Conservation (phyloP, 371 early-diverging fungal genomes). For the Catenaria anguillulae region DNA sequence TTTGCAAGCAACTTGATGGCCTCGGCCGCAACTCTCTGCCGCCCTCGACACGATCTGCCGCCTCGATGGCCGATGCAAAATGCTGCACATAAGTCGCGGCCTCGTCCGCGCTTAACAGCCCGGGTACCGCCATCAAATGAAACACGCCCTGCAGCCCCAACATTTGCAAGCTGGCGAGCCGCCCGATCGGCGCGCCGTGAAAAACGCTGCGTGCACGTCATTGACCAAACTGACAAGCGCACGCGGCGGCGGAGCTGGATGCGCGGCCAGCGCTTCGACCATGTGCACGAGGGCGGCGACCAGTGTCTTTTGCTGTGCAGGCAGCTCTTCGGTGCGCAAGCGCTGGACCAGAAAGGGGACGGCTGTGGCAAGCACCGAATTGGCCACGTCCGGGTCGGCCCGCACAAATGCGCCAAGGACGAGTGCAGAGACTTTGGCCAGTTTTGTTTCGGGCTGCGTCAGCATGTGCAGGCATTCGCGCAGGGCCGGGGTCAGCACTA, state of each 20-base stretch:
- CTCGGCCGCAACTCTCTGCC: too few relatives aligned
- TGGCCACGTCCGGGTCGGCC: constrained; percentile 34
- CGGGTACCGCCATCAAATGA: background rate
- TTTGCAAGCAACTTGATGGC: background rate
- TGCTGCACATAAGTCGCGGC: background rate
- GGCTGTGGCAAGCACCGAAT: constrained; percentile 11
- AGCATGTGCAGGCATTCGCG: constrained; percentile 49
- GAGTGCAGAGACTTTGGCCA: constrained; percentile 48
- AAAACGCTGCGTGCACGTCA: background rate
- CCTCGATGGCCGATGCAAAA: background rate
- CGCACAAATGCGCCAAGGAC: constrained; percentile 46
- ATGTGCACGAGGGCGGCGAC: constrained; percentile 50
- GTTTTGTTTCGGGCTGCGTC: constrained; percentile 54
- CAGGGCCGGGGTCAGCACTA: constrained; percentile 38
- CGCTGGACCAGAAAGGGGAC: constrained; percentile 40
- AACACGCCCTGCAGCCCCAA: background rate
- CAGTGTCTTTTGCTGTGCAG: constrained; percentile 40
- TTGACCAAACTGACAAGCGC: background rate
- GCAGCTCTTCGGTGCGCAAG: constrained; percentile 31
- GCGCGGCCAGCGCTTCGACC: constrained; percentile 36
- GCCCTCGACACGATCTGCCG: background rate
- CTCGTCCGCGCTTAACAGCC: background rate
- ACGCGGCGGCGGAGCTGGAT: constrained; percentile 29
- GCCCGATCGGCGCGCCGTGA: background rate
- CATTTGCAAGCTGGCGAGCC: background rate